These are phyloP conservation scores for Claviceps humidiphila DNA, from an alignment of 2,329 filamentous ascomycete species.

Conservation along the genomic window DNA sequence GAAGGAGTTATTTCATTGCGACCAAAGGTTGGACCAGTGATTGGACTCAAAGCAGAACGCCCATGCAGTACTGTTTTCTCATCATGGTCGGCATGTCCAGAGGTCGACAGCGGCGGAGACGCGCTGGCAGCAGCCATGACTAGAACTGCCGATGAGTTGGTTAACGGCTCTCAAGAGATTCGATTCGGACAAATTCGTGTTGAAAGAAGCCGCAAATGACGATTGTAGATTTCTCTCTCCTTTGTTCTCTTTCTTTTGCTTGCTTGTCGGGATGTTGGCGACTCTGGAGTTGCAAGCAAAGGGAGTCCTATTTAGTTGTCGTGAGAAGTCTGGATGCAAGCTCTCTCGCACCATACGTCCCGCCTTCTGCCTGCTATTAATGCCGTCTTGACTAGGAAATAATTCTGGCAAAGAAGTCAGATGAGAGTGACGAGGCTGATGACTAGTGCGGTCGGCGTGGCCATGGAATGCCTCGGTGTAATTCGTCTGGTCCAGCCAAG, in stretches of 20 bases:
- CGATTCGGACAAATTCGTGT: neutral
- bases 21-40: constrained; percentile 11
- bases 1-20: constrained; percentile 26
- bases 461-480: neutral
- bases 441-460: neutral
- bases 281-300: neutral
- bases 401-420: neutral
- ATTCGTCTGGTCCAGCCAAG: neutral
- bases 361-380: neutral
- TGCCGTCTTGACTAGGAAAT: neutral
- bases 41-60: constrained; percentile 6
- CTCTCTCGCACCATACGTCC: neutral
- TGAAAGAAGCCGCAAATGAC: neutral
- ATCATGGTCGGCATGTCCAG: constrained; percentile 12
- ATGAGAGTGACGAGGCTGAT: neutral
- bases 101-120: constrained; percentile 19
- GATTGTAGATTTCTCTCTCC: neutral
- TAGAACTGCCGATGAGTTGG: neutral
- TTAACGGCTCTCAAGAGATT: neutral
- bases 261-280: neutral
- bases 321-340: neutral
- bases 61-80: constrained; percentile 8
- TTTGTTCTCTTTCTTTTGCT: neutral
- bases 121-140: constrained; percentile 23
- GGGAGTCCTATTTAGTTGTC: neutral